These are phyloP conservation scores for Aureobasidium lini DNA, from an alignment of 2,329 filamentous ascomycete genomes.

Conservation along the genomic window DNA sequence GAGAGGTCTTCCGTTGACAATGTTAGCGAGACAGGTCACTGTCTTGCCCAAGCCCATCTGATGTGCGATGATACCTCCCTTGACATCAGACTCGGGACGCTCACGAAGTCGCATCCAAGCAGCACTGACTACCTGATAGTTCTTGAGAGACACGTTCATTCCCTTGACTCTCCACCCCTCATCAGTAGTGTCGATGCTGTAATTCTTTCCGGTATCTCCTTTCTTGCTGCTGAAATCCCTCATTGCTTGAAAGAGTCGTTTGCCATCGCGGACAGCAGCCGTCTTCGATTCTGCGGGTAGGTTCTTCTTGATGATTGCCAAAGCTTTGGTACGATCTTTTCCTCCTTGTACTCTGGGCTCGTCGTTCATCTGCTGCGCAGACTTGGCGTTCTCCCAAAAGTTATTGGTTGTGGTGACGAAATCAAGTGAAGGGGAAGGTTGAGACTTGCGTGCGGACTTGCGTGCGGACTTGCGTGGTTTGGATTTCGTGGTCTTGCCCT, in stretches of 20 bases:
- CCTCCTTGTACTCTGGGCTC: neutral
- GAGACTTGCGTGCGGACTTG: neutral
- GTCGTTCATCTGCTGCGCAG: neutral
- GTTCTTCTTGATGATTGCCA: neutral
- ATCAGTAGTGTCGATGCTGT: constrained; percentile 26
- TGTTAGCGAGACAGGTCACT: constrained; percentile 36
- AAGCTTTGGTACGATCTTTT: neutral
- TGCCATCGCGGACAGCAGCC: neutral
- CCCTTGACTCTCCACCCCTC: constrained; percentile 40
- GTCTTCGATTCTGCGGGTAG: too few relatives aligned
- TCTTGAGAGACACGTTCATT: constrained; percentile 39
- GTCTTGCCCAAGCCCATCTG: constrained; percentile 38
- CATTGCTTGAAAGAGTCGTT: constrained; percentile 31
- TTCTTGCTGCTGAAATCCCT: constrained; percentile 35
- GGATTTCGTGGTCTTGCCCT: neutral
- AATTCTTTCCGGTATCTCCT: neutral
- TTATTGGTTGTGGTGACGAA: neutral
- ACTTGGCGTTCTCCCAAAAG: neutral
- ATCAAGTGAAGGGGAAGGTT: neutral
- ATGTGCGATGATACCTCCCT: constrained; percentile 36
- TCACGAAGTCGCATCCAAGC: constrained; percentile 51
- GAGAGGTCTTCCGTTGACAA: constrained; percentile 32
- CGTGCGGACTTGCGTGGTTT: neutral
- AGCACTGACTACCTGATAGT: constrained; percentile 45
- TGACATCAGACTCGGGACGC: constrained; percentile 27